Evolutionary conservation across 306 rosid genomes (phyloP), one percentile per base, ranked within the genome.

Genomic region (Quillaja saponaria): DNA sequence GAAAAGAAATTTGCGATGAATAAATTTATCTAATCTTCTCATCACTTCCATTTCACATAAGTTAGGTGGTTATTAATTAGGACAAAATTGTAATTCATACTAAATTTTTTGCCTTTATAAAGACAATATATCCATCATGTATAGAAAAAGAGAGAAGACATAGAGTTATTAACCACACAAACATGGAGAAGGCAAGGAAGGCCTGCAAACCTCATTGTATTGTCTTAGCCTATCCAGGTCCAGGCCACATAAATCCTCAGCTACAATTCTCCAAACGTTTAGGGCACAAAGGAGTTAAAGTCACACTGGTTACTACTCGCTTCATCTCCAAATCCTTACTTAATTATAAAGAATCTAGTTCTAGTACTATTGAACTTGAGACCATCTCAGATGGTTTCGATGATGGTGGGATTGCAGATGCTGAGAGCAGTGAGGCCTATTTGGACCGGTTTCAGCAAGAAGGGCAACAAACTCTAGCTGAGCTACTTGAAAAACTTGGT

Each of bases 341-440:
- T n/a, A n/a, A n/a, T n/a, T n/a, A 49, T 2, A 19, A 38, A 18
- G n/a, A 20, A 8, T 3, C 55, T 12, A 4, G 63, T 15, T 47
- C 70, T 11, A 16, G 11, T 76, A 12, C 16, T 66, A n/a, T 76
- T n/a, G 16, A 69, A 2, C 2, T 79, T 0, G 76, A 79, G 31
- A 66, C 71, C 41, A 76, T 82, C 46, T 79, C 82, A 5, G 88
- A 82, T 42, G 84, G 85, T 2, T 73, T 51, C 16, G 78, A 79
- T 16, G 12, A 69, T 12, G 75, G 0, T 58, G 78, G n/a, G 0
- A 8, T 3, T 21, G 0, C 31, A 0, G 39, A 14, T 2, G 68
- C 77, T 0, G 52, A 11, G 6, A 35, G 42, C 35, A 0, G 0
- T 0, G 31, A 20, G 5, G 48, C 10, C 53, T 78, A 74, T 41